Base-by-base conservation (phyloP, 768 basidiomycete genomes). In the Pisolithus marmoratus region DNA sequence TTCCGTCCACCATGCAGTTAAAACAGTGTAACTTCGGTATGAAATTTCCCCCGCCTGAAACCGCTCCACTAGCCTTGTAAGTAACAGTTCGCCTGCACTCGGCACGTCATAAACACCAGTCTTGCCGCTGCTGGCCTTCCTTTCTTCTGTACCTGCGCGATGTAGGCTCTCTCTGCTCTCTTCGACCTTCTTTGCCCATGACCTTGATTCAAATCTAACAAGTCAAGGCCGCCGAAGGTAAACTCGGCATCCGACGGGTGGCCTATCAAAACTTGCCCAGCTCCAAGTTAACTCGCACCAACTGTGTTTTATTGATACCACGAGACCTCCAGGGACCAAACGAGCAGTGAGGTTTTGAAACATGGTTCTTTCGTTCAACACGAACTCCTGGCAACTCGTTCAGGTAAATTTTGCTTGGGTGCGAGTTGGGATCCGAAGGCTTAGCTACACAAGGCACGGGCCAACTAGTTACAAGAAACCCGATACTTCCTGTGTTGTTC, bases 141-240 rank as follows among this genome's bases (percentile, higher is more conserved):
- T 75, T 67, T 99, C 96, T 70, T 99, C 96, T 1, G 83, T 85
- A 49, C 97, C 92, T 0, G 89, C 77, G 22, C 95, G 84, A 70
- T 92, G 80, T 17, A 99, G 71, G 0, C n/a, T n/a, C n/a, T n/a
- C n/a, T n/a, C n/a, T n/a, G n/a, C n/a, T n/a, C n/a, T n/a, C n/a
- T n/a, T n/a, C n/a, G n/a, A n/a, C n/a, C n/a, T n/a, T n/a, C n/a
- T n/a, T n/a, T n/a, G n/a, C n/a, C n/a, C n/a, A 89, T 63, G 14
- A 87, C 80, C n/a, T n/a, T n/a, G n/a, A 66, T 97, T 99, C 48
- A 98, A 78, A 57, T 97, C 94, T 37, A 97, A 84, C 3, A 94
- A 75, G 63, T 84, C 79, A 9, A 98, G 76, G 11, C 80, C 75
- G 4, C 68, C 72, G 59, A 97, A 88, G 0, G 87, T 89, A 41